Percentiles rank a stretch among this genome's conserved stretches.
Conservation (phyloP, 2,329 filamentous ascomycete species). For the Fusarium longipes region DNA sequence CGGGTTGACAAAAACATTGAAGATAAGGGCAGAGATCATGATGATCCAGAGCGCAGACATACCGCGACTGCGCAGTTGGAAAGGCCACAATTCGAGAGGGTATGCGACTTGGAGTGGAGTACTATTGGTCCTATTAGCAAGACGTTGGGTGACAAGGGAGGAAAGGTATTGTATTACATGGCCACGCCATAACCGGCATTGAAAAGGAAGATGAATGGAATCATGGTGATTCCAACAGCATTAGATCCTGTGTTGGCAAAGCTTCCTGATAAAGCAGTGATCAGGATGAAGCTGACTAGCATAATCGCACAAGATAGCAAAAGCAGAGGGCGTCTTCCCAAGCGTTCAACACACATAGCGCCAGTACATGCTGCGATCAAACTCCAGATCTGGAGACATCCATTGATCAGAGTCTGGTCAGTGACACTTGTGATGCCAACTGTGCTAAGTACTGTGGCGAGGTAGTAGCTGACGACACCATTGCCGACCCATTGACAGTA, state of each 20-base stretch:
- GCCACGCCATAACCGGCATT: constrained; percentile 22
- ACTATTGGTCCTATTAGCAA: background rate
- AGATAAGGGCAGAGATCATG: constrained; percentile 15
- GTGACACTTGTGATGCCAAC: constrained; percentile 22
- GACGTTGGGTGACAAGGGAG: accelerated
- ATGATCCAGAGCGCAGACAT: constrained; percentile 25
- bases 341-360: background rate
- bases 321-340: constrained; percentile 8
- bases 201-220: constrained; percentile 18
- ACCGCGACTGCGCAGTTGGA: constrained; percentile 19
- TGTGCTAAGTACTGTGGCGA: background rate
- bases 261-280: constrained; percentile 18
- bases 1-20: constrained; percentile 23
- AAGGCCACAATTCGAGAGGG: constrained; percentile 20
- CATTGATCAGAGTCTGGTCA: constrained; percentile 22
- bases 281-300: constrained; percentile 17
- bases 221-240: constrained; percentile 20
- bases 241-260: constrained; percentile 12
- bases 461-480: constrained; percentile 25
- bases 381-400: constrained; percentile 23
- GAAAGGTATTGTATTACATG: background rate
- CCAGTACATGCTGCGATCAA: constrained; percentile 14
- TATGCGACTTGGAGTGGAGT: constrained; percentile 22
- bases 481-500: constrained; percentile 26
- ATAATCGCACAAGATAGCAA: constrained; percentile 15